phyloP scores from a whole-genome alignment of 108 stramenopile genomes.

The Discostella stelligeroides region DNA sequence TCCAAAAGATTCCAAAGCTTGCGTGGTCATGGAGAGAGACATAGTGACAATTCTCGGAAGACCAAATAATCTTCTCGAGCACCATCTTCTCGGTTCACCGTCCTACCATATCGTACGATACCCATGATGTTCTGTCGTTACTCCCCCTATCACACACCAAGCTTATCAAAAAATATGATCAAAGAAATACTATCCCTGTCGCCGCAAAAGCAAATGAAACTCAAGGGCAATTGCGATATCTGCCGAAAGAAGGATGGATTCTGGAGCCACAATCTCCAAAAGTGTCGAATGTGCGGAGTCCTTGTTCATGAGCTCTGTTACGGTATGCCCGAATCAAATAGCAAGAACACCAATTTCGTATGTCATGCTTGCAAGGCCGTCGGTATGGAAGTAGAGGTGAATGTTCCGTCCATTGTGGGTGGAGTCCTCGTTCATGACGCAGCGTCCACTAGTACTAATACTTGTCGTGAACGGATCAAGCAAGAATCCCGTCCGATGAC shows the following conservation, averaged over 20 bases:
- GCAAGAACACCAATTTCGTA: slow-evolving; percentile 41
- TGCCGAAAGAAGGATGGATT: slow-evolving; percentile 38
- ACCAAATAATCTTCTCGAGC: too few species aligned
- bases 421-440: slow-evolving; percentile 21
- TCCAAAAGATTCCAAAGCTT: too few species aligned
- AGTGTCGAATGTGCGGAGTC: slow-evolving; percentile 43
- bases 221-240: slow-evolving; percentile 47
- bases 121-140: too few species aligned
- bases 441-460: too few species aligned
- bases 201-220: neutral
- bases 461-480: slow-evolving; percentile 28
- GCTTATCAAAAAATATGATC: too few species aligned
- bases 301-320: slow-evolving; percentile 61
- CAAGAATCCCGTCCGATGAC: slow-evolving; percentile 53
- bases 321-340: slow-evolving; percentile 18
- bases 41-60: too few species aligned
- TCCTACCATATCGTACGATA: too few species aligned
- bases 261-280: slow-evolving; percentile 42
- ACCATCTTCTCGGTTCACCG: too few species aligned
- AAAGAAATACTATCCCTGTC: too few species aligned
- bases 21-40: too few species aligned
- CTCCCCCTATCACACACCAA: too few species aligned
- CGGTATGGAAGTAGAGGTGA: slow-evolving; percentile 34
- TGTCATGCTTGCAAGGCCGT: slow-evolving; percentile 62
- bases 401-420: slow-evolving; percentile 44